Conservation (phyloP, 2,329 filamentous ascomycete species). For the Monilinia laxa region DNA sequence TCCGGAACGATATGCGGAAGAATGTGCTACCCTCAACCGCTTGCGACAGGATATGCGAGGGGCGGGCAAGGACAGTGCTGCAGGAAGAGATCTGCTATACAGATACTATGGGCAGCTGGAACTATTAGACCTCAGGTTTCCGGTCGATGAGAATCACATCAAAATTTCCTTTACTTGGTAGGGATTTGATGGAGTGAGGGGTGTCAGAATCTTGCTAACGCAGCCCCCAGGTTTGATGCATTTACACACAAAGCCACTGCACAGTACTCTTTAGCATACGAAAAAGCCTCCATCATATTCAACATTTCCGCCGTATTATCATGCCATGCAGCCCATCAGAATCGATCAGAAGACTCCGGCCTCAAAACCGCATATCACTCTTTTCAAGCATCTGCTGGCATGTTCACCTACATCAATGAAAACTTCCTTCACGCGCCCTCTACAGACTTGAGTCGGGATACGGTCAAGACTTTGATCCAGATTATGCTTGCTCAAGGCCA, state of each 20-base stretch:
- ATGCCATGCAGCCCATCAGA: constrained; percentile 91
- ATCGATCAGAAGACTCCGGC: constrained; percentile 85
- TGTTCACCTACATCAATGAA: constrained; percentile 99
- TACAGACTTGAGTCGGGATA: constrained; percentile 92
- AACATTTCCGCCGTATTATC: constrained; percentile 97
- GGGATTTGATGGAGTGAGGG: constrained; percentile 15
- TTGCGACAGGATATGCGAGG: constrained; percentile 98
- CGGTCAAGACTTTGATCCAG: constrained; percentile 89
- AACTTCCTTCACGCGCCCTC: constrained; percentile 98
- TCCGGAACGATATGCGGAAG: constrained; percentile 90
- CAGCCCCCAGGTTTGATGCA: constrained; percentile 82
- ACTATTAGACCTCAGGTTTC: constrained; percentile 88
- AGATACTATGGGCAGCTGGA: constrained; percentile 98
- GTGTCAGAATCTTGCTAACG: constrained; percentile 6
- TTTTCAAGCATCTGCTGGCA: constrained; percentile 95
- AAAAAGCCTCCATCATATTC: constrained; percentile 99
- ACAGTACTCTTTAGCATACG: constrained; percentile 94
- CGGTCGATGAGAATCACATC: constrained; percentile 97
- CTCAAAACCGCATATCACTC: constrained; percentile 97
- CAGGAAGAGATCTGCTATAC: constrained; percentile 89
- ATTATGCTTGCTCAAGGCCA: constrained; percentile 95
- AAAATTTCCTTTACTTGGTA: constrained; percentile 99
- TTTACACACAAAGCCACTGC: constrained; percentile 98
- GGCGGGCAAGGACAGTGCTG: constrained; percentile 92
- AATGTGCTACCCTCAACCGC: constrained; percentile 91